Base-by-base conservation (phyloP, 306 rosid species). In the Sesbania bispinosa region DNA sequence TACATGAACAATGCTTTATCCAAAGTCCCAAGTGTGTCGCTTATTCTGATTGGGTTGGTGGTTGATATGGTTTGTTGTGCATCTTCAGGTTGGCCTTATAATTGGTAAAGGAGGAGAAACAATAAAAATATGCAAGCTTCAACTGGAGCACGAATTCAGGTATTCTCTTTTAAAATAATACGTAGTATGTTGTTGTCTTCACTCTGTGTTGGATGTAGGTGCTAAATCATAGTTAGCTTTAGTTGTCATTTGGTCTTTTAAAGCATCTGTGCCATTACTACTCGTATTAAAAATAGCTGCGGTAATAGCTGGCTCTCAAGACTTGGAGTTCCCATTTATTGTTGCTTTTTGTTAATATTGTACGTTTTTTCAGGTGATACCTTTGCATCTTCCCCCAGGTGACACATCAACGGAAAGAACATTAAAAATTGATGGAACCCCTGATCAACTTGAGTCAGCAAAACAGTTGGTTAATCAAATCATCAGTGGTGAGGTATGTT, bases 31-130 rank as follows among this genome's bases (percentile, higher is more conserved):
- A 52, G 33, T 50, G 36, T 53, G 58, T 24, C 7, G 42, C 32
- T 13, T 65, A 8, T 14, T 20, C 15, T 42, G 0, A 27, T 35
- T n/a, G 6, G 29, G 0, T 14, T 59, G 11, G 16, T 46, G 67
- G 29, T 73, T 51, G 58, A 39, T 14, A 19, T 33, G 60, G 9
- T 47, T 71, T 33, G 26, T 27, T 14, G 19, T 15, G 55, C 26
- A 3, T 43, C 58, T 67, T 46, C 83, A 95, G 99, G 99, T 95
- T 85, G 99, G 99, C 15, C 93, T 95, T 77, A 82, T 95, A 6
- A 95, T 95, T 68, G 99, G 97, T 47, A 95, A 95, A 81, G 96
- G 99, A 67, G 99, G 99, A 61, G 99, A 95, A 72, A 88, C 96
- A 2, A 95, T 95, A 48, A 95, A 92, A 92, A 55, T 64, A 95